A percentile compares a stretch with the other conserved stretches of the same genome.
Conservation (phyloP, 2,329 filamentous ascomycete genomes). For the Uncinocarpus reesii region DNA sequence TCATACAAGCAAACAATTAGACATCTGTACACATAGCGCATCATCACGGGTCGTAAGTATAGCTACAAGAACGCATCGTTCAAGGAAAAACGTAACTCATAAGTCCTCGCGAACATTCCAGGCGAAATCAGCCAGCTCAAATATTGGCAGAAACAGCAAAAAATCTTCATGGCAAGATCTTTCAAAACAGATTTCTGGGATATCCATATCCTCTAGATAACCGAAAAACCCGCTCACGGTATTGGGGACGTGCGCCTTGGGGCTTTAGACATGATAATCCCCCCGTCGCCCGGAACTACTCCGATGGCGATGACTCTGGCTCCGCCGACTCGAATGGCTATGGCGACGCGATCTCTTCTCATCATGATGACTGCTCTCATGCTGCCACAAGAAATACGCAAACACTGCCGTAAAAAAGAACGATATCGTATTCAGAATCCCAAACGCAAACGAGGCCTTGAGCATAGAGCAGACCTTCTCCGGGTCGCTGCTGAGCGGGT, state of each 20-base stretch:
- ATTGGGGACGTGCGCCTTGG: no score
- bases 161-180: neutral
- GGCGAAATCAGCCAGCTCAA: neutral
- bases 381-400: constrained; percentile 42
- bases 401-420: constrained; percentile 69
- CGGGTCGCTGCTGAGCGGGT: constrained; percentile 42
- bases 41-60: no score
- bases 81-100: neutral
- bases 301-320: constrained; percentile 12
- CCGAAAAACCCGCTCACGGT: no score
- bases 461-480: constrained; percentile 83
- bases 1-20: no score
- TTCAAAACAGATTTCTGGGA: neutral
- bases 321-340: constrained; percentile 22
- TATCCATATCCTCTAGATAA: neutral
- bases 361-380: constrained; percentile 30
- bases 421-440: constrained; percentile 75
- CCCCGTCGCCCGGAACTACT: constrained; percentile 23
- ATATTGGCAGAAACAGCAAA: neutral
- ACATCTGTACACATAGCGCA: no score
- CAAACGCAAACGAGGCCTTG: constrained; percentile 80
- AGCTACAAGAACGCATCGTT: neutral
- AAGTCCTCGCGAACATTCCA: neutral
- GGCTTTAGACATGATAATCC: constrained; percentile 25
- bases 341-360: constrained; percentile 27